Base-by-base conservation (phyloP, 345 rosid species). In the Eucalyptus albens region DNA sequence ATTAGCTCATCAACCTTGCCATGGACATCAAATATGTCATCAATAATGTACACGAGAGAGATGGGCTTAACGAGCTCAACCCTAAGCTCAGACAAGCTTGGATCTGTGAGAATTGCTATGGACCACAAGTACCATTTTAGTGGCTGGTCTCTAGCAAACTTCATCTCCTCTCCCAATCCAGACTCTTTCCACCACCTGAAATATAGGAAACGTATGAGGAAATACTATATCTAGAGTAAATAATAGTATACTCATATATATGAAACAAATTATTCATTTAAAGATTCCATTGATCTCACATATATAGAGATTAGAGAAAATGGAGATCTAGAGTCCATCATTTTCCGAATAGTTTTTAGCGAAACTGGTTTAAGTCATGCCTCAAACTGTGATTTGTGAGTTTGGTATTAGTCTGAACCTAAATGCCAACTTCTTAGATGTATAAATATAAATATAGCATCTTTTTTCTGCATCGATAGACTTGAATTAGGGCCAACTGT, bases 131-230 rank as follows among this genome's bases (percentile, higher is more conserved):
- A 86, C 96, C 96, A 95, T 92, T 93, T 95, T 51, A 91, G 42
- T 69, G 96, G 95, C 87, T 94, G 95, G 77, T 93, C 91, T 90
- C 98, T 93, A 53, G 93, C 94, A 89, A 94, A 91, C 67, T 19
- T 31, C 88, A 94, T 88, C 86, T 94, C 92, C 90, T 94, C 90
- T 2, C 91, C 85, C 89, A 95, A 90, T 50, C 93, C 94, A 8
- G 93, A 89, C 9, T 91, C 93, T 88, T 90, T 90, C 97, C 97
- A 96, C 97, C 97, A 96, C 67, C 97, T 96, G 87, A 88, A 17
- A 89, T 45, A n/a, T 16, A 87, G 33, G 87, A 85, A 44, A 47
- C 19, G 24, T 22, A 49, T 29, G 55, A 86, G 55, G 19, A 15
- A 82, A 37, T 4, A 82, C 50, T 82, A 15, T 16, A 10, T 10